These are phyloP conservation scores for Echium plantagineum DNA, from an alignment of 257 asterid species.

Conservation along the genomic window DNA sequence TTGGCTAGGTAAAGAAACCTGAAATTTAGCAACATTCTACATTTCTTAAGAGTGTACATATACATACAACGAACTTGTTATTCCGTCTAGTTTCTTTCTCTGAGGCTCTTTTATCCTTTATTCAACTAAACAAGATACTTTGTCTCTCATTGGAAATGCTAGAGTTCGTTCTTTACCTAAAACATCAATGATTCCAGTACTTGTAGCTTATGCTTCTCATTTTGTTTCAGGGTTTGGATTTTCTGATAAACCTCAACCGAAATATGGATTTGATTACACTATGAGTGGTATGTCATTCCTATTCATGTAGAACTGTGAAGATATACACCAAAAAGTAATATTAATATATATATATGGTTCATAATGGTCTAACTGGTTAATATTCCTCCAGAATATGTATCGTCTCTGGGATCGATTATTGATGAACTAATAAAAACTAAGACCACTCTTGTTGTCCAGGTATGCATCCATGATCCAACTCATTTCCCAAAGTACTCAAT, in stretches of 20 bases:
- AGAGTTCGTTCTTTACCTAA: neutral
- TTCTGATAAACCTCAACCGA: conserved; percentile 94
- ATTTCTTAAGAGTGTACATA: neutral
- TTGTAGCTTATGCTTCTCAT: neutral
- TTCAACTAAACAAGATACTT: neutral
- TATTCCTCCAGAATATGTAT: conserved; percentile 53
- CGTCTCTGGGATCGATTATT: conserved; percentile 54
- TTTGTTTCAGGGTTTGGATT: conserved; percentile 77
- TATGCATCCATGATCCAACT: conserved; percentile 9
- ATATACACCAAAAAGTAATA: neutral
- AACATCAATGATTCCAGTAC: neutral
- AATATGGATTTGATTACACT: conserved; percentile 84
- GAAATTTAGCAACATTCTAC: neutral
- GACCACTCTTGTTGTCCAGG: conserved; percentile 82
- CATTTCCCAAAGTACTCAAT: neutral
- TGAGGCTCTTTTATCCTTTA: no score
- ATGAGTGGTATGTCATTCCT: conserved; percentile 45
- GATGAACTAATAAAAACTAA: conserved; percentile 43
- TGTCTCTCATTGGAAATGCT: neutral
- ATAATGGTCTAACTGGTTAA: neutral
- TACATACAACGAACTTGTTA: neutral
- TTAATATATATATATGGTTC: neutral
- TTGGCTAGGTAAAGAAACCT: conserved; percentile 59
- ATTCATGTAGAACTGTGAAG: neutral
- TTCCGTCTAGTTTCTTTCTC: no score